These are phyloP conservation scores for Pythium aristosporum DNA, from an alignment of 352 stramenopile genomes.

Conservation along the genomic window DNA sequence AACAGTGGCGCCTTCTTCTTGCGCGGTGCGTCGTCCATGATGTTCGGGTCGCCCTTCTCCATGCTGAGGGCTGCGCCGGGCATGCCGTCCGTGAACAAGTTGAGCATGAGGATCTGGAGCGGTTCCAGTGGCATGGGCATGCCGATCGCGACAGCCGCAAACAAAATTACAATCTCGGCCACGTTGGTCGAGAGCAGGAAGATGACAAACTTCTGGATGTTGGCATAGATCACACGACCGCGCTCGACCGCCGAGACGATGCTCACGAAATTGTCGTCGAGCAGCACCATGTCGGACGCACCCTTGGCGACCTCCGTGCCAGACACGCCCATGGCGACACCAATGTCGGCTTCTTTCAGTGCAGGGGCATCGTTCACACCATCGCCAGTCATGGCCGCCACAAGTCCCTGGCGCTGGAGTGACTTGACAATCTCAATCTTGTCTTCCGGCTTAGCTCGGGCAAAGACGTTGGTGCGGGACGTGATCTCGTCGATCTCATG, in stretches of 20 bases:
- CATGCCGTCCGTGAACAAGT: conserved; percentile 97
- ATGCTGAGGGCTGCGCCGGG: conserved; percentile 70
- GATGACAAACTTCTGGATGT: conserved; percentile 98
- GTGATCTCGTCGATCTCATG: conserved; percentile 90
- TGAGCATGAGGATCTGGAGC: conserved; percentile 98
- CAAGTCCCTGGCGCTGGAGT: conserved; percentile 86
- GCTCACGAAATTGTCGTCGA: conserved; percentile 98
- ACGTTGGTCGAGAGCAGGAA: conserved; percentile 98
- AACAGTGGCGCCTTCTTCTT: conserved; percentile 55
- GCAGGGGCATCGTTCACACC: conserved; percentile 93
- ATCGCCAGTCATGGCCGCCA: conserved; percentile 91
- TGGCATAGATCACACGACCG: conserved; percentile 96
- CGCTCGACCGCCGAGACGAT: conserved; percentile 97
- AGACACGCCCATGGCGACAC: conserved; percentile 97
- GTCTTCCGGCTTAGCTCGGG: conserved; percentile 93
- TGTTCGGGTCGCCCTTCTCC: conserved; percentile 61
- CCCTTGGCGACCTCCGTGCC: conserved; percentile 98
- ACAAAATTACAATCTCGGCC: conserved; percentile 90
- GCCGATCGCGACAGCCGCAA: conserved; percentile 54
- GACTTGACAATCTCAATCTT: conserved; percentile 97
- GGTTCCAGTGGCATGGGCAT: conserved; percentile 90
- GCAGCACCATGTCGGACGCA: conserved; percentile 97
- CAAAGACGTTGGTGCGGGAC: conserved; percentile 88
- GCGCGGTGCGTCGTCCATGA: conserved; percentile 65
- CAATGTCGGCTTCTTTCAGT: conserved; percentile 95